phyloP scores from a whole-genome alignment of 345 rosid genomes.

The Salix viminalis region DNA sequence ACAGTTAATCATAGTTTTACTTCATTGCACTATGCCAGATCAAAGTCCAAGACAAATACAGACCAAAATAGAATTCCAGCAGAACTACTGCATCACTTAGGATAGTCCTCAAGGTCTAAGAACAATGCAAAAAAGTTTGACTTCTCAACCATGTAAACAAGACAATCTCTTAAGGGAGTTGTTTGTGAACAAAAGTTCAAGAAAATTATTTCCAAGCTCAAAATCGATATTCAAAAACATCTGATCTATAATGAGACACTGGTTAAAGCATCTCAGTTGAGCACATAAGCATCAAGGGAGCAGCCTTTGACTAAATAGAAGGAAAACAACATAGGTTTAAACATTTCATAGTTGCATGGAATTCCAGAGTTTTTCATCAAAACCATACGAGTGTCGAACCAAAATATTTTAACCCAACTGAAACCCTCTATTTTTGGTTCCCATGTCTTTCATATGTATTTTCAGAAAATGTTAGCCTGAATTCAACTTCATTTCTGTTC shows the following conservation, averaged over 20 bases:
- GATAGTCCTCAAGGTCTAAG: background rate
- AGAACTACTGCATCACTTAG: background rate
- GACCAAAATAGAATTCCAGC: background rate
- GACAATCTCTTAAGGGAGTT: background rate
- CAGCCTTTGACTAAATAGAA: background rate
- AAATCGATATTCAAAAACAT: background rate
- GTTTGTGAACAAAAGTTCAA: background rate
- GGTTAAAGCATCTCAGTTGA: background rate
- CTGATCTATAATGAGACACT: background rate
- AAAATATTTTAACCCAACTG: background rate
- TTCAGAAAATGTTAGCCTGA: background rate
- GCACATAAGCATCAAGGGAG: background rate
- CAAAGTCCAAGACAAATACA: background rate
- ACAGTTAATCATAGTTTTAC: background rate
- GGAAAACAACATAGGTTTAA: background rate
- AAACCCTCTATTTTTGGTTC: background rate
- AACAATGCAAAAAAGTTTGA: background rate
- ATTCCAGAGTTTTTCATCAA: background rate
- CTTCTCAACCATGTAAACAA: background rate
- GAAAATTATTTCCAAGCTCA: background rate
- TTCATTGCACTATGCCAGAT: background rate
- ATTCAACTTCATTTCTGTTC: background rate
- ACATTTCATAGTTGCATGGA: background rate
- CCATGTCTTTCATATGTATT: background rate
- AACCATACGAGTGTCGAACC: background rate